Base-by-base conservation (phyloP, 192 early-diverging fungal genomes). In the Umbelopsis vinacea region DNA sequence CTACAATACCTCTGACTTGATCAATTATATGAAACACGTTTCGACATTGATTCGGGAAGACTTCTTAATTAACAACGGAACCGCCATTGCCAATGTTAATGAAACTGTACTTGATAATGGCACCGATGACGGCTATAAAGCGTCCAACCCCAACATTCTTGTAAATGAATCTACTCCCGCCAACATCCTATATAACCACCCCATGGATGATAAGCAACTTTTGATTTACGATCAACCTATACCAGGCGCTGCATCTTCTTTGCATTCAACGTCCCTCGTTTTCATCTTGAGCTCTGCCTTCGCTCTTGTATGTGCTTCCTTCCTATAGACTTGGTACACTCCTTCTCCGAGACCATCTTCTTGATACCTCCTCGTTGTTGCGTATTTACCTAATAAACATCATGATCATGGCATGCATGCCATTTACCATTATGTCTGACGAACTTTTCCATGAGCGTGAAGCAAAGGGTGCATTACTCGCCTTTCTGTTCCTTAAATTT, bases 31-130 rank as follows among this genome's bases (percentile, higher is more conserved):
- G 19, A 71, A 74, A 33, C 50, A 48, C 29, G 38, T 60, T 8
- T 79, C 77, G 3, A 74, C 68, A 22, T 35, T 79, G 19, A 29
- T 79, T 19, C 52, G 52, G 2, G 46, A 71, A 43, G 60, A 78
- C 35, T 78, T 78, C 33, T 24, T 69, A 4, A 73, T 78, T 12
- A 74, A 74, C 21, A 79, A 74, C 23, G 66, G 68, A 15, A 57
- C 40, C 10, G 15, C 33, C 46, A 26, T 38, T n/a, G 47, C 5
- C 19, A 47, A 29, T 21, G 37, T 50, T 17, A 74, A 74, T 7
- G 72, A 71, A 37, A 71, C 77, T 7, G 77, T 79, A 5, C 23
- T 74, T 21, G 77, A 79, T 68, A 79, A 74, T 71, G 69, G 69
- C 3, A 63, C 48, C 9, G 21, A 50, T 37, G 53, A 45, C 9